A percentile compares a stretch with the other conserved stretches of the same genome.
Evolutionary conservation across 2,329 filamentous ascomycete genomes (phyloP).

Genomic region (Colletotrichum sp.): DNA sequence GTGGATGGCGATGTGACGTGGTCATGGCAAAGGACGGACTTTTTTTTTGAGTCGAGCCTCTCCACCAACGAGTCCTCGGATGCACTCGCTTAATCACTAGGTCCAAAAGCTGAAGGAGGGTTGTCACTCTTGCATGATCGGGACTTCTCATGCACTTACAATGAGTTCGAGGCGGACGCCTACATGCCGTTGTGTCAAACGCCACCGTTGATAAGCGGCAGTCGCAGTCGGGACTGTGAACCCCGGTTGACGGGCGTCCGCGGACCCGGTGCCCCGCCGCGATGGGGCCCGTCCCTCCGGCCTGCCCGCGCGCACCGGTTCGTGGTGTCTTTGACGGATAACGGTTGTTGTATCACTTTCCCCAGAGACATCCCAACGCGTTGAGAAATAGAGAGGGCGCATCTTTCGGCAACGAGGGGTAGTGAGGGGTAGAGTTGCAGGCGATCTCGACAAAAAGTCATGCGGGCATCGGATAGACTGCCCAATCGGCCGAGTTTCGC

Average conservation of each 20-base stretch:
- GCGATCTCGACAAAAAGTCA: conserved; percentile 8
- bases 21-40: background rate
- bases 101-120: background rate
- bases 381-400: background rate
- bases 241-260: conserved; percentile 4
- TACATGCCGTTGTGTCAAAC: background rate
- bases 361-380: background rate
- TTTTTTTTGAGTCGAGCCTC: background rate
- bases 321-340: background rate
- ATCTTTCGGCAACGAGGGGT: background rate
- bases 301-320: background rate
- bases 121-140: background rate
- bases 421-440: background rate
- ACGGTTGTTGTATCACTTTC: background rate
- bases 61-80: background rate
- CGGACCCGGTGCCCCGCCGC: conserved; percentile 1
- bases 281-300: background rate
- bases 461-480: background rate
- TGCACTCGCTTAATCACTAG: background rate
- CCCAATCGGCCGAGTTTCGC: conserved; percentile 12
- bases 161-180: background rate
- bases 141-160: no score
- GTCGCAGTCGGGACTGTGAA: background rate
- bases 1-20: conserved; percentile 3
- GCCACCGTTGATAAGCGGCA: background rate